These are phyloP conservation scores for Phytophthora aleatoria DNA, from an alignment of 352 stramenopile genomes.

Conservation along the genomic window DNA sequence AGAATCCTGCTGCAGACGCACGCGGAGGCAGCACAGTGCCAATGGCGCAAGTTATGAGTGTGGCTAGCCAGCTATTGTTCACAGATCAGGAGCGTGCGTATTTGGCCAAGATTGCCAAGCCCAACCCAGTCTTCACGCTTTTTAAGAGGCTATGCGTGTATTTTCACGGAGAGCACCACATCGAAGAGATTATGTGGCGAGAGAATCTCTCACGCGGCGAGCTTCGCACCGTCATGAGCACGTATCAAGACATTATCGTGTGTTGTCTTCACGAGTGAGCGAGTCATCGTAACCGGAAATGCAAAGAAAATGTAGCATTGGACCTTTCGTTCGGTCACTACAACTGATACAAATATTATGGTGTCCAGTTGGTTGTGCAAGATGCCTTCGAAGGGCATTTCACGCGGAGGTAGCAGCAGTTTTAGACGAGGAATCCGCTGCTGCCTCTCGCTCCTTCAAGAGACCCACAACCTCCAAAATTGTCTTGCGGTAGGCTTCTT, in stretches of 20 bases:
- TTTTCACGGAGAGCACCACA: conserved; percentile 86
- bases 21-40: conserved; percentile 14
- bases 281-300: too few species aligned
- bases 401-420: conserved; percentile 6
- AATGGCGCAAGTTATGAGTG: conserved; percentile 39
- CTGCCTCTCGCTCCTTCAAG: conserved; percentile 27
- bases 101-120: conserved; percentile 80
- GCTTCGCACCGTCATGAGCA: conserved; percentile 78
- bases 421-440: conserved; percentile 17
- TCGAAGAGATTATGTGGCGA: conserved; percentile 91
- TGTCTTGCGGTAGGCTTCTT: conserved; percentile 68
- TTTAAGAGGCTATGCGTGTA: conserved; percentile 86
- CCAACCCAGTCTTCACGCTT: conserved; percentile 77
- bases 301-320: neutral
- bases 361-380: neutral
- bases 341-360: conserved; percentile 12
- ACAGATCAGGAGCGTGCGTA: conserved; percentile 75
- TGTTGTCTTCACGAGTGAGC: conserved; percentile 78
- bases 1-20: conserved; percentile 19
- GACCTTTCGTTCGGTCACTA: conserved; percentile 13
- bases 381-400: conserved; percentile 1
- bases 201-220: conserved; percentile 85
- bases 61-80: conserved; percentile 51
- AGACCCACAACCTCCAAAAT: conserved; percentile 66
- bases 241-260: conserved; percentile 87